Percentiles rank a stretch among this genome's conserved stretches.
These are phyloP conservation scores for Aspergillus piperis DNA, from an alignment of 2,329 filamentous ascomycete genomes.

Conservation along the genomic window DNA sequence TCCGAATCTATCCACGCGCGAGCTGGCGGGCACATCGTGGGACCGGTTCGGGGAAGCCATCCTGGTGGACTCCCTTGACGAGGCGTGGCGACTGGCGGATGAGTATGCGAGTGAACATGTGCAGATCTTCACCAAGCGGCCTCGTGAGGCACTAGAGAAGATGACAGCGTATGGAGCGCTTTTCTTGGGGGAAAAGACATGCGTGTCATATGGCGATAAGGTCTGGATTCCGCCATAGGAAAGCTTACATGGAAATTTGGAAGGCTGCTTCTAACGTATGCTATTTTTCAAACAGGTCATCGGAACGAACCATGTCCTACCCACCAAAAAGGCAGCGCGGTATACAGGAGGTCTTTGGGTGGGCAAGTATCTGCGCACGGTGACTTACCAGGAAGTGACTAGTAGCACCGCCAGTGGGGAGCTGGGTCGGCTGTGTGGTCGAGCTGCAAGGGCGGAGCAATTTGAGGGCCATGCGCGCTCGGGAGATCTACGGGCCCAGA, in stretches of 20 bases:
- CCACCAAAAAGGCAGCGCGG: slow-evolving; percentile 50
- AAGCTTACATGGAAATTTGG: no score
- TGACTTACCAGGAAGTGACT: slow-evolving; percentile 56
- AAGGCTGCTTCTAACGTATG: background rate
- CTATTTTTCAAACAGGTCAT: slow-evolving; percentile 44
- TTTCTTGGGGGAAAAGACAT: slow-evolving; percentile 56
- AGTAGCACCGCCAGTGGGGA: slow-evolving; percentile 48
- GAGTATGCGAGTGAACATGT: slow-evolving; percentile 55
- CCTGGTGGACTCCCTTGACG: slow-evolving; percentile 46
- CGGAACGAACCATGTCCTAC: slow-evolving; percentile 58
- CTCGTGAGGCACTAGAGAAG: slow-evolving; percentile 52
- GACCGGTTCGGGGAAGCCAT: slow-evolving; percentile 50
- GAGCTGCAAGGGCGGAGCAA: slow-evolving; percentile 52
- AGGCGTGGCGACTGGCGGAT: slow-evolving; percentile 50
- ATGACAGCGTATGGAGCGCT: slow-evolving; percentile 56
- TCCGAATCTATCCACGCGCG: slow-evolving; percentile 46
- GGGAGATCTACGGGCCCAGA: slow-evolving; percentile 51
- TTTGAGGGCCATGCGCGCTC: slow-evolving; percentile 58
- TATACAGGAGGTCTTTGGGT: slow-evolving; percentile 59
- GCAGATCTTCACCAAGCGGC: slow-evolving; percentile 51
- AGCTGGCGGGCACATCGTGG: slow-evolving; percentile 50
- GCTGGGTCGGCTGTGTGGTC: slow-evolving; percentile 52
- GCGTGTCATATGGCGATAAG: slow-evolving; percentile 58
- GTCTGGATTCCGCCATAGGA: slow-evolving; percentile 24
- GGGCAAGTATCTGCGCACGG: slow-evolving; percentile 55